Evolutionary conservation across 306 rosid species (phyloP), one percentile per base, ranked within the genome.

Genomic region (Notholithocarpus densiflorus): DNA sequence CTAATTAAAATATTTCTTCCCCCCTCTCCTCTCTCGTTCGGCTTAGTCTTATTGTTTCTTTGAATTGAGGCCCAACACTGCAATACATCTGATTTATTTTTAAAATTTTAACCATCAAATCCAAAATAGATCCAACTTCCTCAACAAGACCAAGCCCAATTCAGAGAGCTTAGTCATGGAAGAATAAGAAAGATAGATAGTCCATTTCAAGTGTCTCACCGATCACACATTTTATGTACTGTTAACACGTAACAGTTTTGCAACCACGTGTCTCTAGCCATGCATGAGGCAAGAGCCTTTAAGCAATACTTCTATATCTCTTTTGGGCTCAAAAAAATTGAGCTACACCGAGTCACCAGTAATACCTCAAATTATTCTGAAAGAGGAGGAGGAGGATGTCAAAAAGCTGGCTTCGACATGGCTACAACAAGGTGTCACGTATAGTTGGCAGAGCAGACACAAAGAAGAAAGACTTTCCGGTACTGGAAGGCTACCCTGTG

Each of bases 401-500:
- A 17, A 80, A 65, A 48, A 79, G 59, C 31, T 81, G 74, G 82
- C 31, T 82, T 40, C 72, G 83, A 62, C 75, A 78, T 53, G 86
- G 84, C 59, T 78, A 40, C 77, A 68, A 68, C 74, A 80, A 68
- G 80, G 37, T 75, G 64, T 66, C 81, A 27, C 73, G 74, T 6
- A 7, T 79, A 57, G 53, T 72, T 2, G 82, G 79, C 62, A 69
- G 75, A 68, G 61, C 4, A 7, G 78, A 80, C 59, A 21, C 78
- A 34, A 73, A 73, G 72, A 77, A 60, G 52, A 40, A 68, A n/a
- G 71, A 32, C n/a, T 84, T 85, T 55, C 83, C 80, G 0, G 59
- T 77, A 24, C 18, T 85, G 48, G 69, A 88, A 48, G 87, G 73
- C 14, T 86, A 83, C 61, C 82, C 86, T 21, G 59, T 21, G 29